phyloP scores from a whole-genome alignment of 129 eudicot species.

The Tanacetum coccineum region DNA sequence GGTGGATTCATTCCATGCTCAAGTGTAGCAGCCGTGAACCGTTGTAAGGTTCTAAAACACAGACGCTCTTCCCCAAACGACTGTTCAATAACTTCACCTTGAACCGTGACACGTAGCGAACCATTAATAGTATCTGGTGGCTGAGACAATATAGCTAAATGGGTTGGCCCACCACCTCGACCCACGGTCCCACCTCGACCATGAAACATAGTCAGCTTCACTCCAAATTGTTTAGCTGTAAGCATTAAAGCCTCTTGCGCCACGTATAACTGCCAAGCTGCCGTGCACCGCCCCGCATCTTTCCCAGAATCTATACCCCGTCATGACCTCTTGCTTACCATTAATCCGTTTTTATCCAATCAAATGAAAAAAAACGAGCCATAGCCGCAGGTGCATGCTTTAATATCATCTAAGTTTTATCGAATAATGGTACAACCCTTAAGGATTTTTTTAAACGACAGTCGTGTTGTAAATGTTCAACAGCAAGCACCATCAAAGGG shows the following conservation, averaged over 20 bases:
- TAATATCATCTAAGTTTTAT: conserved; percentile 86
- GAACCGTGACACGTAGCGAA: conserved; percentile 90
- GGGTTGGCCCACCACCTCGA: conserved; percentile 97
- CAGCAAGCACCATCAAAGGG: conserved; percentile 96
- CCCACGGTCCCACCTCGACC: conserved; percentile 99
- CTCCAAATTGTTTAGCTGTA: conserved; percentile 74
- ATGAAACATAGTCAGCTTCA: conserved; percentile 93
- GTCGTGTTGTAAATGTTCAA: conserved; percentile 90
- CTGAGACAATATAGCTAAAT: conserved; percentile 93
- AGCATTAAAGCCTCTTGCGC: conserved; percentile 93
- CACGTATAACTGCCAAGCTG: conserved; percentile 93
- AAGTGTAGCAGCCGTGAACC: conserved; percentile 92
- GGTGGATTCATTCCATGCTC: conserved; percentile 99
- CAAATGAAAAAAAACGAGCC: conserved; percentile 87
- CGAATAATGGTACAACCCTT: conserved; percentile 92
- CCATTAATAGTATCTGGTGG: conserved; percentile 94
- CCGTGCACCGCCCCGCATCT: conserved; percentile 90
- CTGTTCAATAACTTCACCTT: conserved; percentile 99
- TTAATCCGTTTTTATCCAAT: conserved; percentile 80
- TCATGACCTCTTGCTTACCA: conserved; percentile 98
- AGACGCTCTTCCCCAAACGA: conserved; percentile 93
- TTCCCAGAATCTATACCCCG: conserved; percentile 94
- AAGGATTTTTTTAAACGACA: conserved; percentile 79
- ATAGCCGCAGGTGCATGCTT: conserved; percentile 97
- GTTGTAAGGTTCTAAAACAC: conserved; percentile 90